Percentiles rank a stretch among this genome's conserved stretches.
These are phyloP conservation scores for Carex cristatella DNA, from an alignment of 176 grass and related monocot genomes.

Conservation along the genomic window DNA sequence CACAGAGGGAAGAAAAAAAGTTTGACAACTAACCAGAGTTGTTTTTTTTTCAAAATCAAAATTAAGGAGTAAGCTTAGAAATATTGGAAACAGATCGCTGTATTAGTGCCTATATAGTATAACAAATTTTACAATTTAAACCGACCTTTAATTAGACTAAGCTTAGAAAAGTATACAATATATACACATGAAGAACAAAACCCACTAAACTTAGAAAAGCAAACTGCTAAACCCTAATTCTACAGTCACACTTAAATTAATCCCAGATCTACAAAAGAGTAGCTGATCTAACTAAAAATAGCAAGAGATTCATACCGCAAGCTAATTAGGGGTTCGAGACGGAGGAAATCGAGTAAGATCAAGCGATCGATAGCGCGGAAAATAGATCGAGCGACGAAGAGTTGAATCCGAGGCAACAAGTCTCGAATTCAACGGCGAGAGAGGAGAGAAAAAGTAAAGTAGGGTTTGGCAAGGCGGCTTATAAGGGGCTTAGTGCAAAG, in stretches of 20 bases:
- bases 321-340: neutral
- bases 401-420: slow-evolving; percentile 18
- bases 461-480: slow-evolving; percentile 23
- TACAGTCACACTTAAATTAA: neutral
- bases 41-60: neutral
- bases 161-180: neutral
- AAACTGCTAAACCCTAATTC: slow-evolving; percentile 9
- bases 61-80: neutral
- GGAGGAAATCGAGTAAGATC: neutral
- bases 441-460: neutral
- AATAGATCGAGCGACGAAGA: neutral
- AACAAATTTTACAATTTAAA: neutral
- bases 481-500: neutral
- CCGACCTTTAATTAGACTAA: neutral
- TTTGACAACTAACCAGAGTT: neutral
- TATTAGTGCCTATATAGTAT: neutral
- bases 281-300: slow-evolving; percentile 15
- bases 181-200: neutral
- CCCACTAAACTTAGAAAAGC: slow-evolving; percentile 14
- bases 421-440: slow-evolving; percentile 20
- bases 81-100: neutral
- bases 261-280: neutral
- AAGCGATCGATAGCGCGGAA: neutral
- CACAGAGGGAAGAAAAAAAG: neutral
- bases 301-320: slow-evolving; percentile 10